Percentiles rank a stretch among this genome's conserved stretches.
phyloP scores from a whole-genome alignment of 169 alveolate genomes.

The Theileria annulata region DNA sequence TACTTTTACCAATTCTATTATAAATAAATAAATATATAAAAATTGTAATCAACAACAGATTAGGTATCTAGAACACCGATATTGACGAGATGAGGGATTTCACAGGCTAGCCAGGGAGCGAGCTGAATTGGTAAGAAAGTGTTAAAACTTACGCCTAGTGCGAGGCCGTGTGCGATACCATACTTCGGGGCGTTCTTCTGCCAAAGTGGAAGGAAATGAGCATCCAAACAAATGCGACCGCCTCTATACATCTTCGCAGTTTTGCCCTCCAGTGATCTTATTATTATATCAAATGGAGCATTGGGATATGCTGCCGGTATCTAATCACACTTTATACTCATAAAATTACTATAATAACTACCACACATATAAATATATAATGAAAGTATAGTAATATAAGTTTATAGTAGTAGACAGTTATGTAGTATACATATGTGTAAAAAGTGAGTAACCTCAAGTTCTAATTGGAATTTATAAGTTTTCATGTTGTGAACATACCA shows the following conservation, averaged over 20 bases:
- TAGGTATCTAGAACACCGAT: conserved; percentile 55
- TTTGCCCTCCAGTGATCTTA: conserved; percentile 95
- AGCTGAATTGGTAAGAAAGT: conserved; percentile 69
- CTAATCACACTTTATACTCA: conserved; percentile 32
- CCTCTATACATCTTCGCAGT: conserved; percentile 97
- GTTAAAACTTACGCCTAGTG: conserved; percentile 82
- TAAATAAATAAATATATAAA: too few species aligned
- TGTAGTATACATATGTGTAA: not conserved
- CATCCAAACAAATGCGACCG: conserved; percentile 95
- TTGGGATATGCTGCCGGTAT: conserved; percentile 95
- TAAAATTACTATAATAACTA: too few species aligned
- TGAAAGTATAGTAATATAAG: not conserved
- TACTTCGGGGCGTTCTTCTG: conserved; percentile 89
- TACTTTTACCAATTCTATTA: too few species aligned
- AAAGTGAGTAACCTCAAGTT: conserved; percentile 80
- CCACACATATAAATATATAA: not conserved
- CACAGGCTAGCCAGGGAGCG: conserved; percentile 99
- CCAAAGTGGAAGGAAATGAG: conserved; percentile 96
- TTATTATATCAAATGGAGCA: conserved; percentile 92
- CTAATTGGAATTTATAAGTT: conserved; percentile 88
- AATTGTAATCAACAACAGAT: not conserved
- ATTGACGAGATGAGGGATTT: conserved; percentile 84
- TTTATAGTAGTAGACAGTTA: not conserved
- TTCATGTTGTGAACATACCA: conserved; percentile 92
- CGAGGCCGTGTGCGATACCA: conserved; percentile 95